A percentile compares a stretch with the other conserved stretches of the same genome.
phyloP scores from a whole-genome alignment of 371 early-diverging fungal genomes.

The Circinella minor region DNA sequence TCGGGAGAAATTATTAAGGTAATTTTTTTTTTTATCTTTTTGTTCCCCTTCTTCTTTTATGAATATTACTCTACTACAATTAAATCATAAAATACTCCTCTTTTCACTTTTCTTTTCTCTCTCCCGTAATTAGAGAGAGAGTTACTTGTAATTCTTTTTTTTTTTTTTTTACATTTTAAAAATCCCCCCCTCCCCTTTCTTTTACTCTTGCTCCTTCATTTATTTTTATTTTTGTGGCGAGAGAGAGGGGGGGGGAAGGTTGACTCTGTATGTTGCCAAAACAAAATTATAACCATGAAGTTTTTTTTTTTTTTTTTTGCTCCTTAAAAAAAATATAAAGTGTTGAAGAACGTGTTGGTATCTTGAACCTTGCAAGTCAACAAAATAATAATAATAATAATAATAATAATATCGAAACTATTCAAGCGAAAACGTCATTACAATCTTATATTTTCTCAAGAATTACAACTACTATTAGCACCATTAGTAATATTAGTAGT shows the following conservation, averaged over 20 bases:
- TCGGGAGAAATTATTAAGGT: conserved; percentile 35
- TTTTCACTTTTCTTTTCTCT: too few species aligned
- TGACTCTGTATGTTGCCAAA: not conserved
- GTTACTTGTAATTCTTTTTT: too few species aligned
- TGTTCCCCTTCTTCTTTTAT: too few species aligned
- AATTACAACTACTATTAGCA: conserved; percentile 31
- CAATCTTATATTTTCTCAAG: conserved; percentile 30
- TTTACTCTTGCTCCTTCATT: too few species aligned
- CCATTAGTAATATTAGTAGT: conserved; percentile 14
- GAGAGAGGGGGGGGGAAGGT: too few species aligned
- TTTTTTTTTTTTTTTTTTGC: too few species aligned
- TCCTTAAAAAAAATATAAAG: conserved; percentile 18
- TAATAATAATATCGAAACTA: not conserved
- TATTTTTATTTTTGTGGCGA: not conserved
- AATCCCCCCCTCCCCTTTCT: too few species aligned
- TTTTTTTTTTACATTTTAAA: too few species aligned
- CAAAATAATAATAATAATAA: not conserved
- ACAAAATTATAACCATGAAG: too few species aligned
- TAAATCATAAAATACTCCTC: too few species aligned
- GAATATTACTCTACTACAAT: too few species aligned
- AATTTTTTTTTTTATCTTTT: not conserved
- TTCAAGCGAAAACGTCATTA: conserved; percentile 12
- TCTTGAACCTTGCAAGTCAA: conserved; percentile 30
- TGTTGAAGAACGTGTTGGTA: conserved; percentile 49
- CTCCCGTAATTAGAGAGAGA: too few species aligned